Percentiles rank a stretch among this genome's conserved stretches.
phyloP scores from a whole-genome alignment of 176 grass and related monocot species.

The Rhipidocladum racemiflorum region DNA sequence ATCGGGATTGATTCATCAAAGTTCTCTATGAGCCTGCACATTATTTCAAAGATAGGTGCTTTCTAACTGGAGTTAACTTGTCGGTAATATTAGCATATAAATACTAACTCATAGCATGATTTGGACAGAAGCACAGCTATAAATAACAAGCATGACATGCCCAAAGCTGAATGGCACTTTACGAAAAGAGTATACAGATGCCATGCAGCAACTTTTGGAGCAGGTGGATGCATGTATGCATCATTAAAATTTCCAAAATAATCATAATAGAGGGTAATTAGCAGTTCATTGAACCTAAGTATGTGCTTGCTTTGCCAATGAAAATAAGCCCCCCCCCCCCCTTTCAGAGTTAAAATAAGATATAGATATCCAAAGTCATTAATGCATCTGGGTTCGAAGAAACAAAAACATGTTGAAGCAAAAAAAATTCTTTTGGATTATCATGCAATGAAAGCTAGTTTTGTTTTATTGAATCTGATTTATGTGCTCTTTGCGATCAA shows the following conservation, averaged over 20 bases:
- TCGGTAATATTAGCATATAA: not conserved
- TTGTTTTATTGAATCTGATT: too few species aligned
- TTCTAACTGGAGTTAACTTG: not conserved
- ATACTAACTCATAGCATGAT: not conserved
- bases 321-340: not conserved
- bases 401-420: too few species aligned
- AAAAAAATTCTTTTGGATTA: too few species aligned
- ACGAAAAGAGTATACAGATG: not conserved
- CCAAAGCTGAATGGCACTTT: not conserved
- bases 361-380: not conserved
- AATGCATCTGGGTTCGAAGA: too few species aligned
- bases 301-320: not conserved
- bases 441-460: too few species aligned
- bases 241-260: not conserved
- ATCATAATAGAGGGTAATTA: not conserved
- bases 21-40: not conserved
- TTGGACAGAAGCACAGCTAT: not conserved
- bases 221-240: not conserved
- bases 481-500: too few species aligned
- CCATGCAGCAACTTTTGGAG: not conserved
- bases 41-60: not conserved
- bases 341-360: not conserved
- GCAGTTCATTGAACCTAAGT: not conserved
- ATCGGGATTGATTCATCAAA: constrained; percentile 10
- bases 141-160: not conserved